Evolutionary conservation across 1,284 basidiomycete species (phyloP).

Genomic region (Ustilago vetiveriae): DNA sequence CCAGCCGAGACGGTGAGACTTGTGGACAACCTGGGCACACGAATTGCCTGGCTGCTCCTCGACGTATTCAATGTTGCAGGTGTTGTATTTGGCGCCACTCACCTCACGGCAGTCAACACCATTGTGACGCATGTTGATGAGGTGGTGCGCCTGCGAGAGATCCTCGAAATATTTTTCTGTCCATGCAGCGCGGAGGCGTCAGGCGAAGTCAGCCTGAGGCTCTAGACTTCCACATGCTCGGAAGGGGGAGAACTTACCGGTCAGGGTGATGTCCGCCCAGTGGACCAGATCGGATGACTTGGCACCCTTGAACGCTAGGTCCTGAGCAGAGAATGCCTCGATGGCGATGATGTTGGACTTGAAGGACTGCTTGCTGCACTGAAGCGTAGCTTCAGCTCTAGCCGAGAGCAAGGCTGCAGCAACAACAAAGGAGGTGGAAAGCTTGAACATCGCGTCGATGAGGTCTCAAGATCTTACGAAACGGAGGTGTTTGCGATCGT

Average conservation of each 20-base stretch:
- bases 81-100: background rate
- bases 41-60: background rate
- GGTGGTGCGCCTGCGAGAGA: background rate
- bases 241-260: background rate
- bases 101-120: constrained; percentile 1
- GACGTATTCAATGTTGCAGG: constrained; percentile 7
- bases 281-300: background rate
- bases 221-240: no score
- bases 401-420: background rate
- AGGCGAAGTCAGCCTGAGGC: background rate
- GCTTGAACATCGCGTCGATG: constrained; percentile 8
- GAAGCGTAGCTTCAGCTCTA: background rate
- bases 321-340: constrained; percentile 1
- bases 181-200: no score
- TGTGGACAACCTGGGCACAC: constrained; percentile 12
- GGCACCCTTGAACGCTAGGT: background rate
- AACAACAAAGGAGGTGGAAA: constrained; percentile 5
- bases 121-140: constrained; percentile 10
- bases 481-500: no score
- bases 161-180: background rate
- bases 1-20: background rate
- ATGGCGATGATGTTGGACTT: constrained; percentile 1
- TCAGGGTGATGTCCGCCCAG: constrained; percentile 1
- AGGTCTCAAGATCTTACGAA: background rate
- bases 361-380: constrained; percentile 1